Base-by-base conservation (phyloP, 192 early-diverging fungal species). In the Coemansia sp. region DNA sequence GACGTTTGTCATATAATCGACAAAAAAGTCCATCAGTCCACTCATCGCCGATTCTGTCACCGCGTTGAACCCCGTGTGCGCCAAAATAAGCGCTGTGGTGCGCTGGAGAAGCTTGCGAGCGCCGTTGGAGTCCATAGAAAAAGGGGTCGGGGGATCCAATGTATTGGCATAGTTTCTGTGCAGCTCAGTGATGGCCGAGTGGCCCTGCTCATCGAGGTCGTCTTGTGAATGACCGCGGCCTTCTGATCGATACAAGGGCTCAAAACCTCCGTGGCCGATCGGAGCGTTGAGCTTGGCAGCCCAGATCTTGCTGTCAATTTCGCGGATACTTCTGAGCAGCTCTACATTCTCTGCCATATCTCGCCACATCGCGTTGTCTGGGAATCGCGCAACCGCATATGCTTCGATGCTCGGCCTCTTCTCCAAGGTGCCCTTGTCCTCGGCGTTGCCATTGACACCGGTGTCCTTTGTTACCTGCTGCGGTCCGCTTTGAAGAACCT, bases 1-100 rank as follows among this genome's bases (percentile, higher is more conserved):
- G 18, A 95, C 56, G 54, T 93, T 98, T 36, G 71, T 37, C 19
- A 98, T 70, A 58, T 90, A 92, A 35, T 96, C 87, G 14, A 72
- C 68, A 22, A 87, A 79, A 36, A 94, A 81, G 52, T 92, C 94
- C 33, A 85, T 83, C 43, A 95, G 53, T 11, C 88, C 74, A 20
- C 83, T 64, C 51, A 93, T 48, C 11, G 90, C 86, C 34, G 64
- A 56, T 17, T 67, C 63, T 9, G 84, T 79, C 22, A 81, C 77
- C 66, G 89, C 79, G 66, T 98, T 93, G 70, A 96, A 98, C 14
- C 95, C 95, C 13, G 85, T 74, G 54, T 98, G 95, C 25, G 86
- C 71, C 32, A 95, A 68, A 50, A 96, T 50, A 53, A 87, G 82
- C 0, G 83, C 72, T 9, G 70, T 58, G 6, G 79, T 78, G 9